These are phyloP conservation scores for Chloranthus sessilifolius DNA, from an alignment of 164 flowering plant species.

Conservation along the genomic window DNA sequence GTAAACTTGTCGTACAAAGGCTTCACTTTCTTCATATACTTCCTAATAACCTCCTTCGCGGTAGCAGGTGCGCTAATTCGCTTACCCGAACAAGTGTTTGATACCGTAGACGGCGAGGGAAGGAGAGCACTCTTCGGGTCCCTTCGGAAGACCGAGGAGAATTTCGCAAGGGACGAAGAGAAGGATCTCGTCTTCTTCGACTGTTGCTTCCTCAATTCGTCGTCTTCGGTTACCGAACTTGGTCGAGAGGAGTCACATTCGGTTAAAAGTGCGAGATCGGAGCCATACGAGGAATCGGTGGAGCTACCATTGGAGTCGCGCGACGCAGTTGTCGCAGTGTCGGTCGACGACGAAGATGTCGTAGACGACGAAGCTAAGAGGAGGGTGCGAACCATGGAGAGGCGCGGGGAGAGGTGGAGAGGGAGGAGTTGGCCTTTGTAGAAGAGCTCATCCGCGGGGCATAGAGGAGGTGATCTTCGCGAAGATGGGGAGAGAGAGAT, in stretches of 20 bases:
- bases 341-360: conserved; percentile 39
- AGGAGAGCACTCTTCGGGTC: conserved; percentile 18
- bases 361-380: conserved; percentile 42
- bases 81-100: too few species aligned
- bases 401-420: conserved; percentile 78
- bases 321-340: conserved; percentile 46
- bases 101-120: conserved; percentile 10
- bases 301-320: conserved; percentile 73
- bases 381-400: conserved; percentile 83
- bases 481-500: conserved; percentile 54
- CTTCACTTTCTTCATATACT: conserved; percentile 78
- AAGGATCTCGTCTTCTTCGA: conserved; percentile 46
- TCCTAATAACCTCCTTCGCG: conserved; percentile 69
- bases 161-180: conserved; percentile 39
- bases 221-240: conserved; percentile 56
- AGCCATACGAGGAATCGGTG: conserved; percentile 35
- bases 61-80: conserved; percentile 40
- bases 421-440: conserved; percentile 89
- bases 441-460: conserved; percentile 95
- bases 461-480: conserved; percentile 40
- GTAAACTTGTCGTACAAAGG: conserved; percentile 79
- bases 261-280: conserved; percentile 28
- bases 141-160: conserved; percentile 72
- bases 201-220: conserved; percentile 11
- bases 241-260: conserved; percentile 75